A percentile compares a stretch with the other conserved stretches of the same genome.
phyloP scores from a whole-genome alignment of 306 rosid species.

The Cucurbita moschata region DNA sequence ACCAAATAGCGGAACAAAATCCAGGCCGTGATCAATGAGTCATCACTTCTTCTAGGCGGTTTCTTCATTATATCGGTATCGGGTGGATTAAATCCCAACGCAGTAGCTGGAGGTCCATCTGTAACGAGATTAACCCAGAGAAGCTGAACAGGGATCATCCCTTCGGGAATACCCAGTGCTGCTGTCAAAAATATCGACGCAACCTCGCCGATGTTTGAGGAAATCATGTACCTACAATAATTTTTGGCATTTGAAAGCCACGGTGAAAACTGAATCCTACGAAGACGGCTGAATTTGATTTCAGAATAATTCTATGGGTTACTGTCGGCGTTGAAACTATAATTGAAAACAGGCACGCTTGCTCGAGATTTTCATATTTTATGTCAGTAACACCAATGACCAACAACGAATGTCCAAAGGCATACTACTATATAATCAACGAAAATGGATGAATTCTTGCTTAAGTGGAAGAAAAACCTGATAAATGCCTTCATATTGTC shows the following conservation, averaged over 20 bases:
- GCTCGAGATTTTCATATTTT: background rate
- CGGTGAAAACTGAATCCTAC: background rate
- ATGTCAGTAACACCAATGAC: background rate
- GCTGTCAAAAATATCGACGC: constrained; percentile 80
- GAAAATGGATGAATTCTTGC: background rate
- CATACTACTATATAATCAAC: background rate
- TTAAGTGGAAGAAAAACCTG: constrained; percentile 30
- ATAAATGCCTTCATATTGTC: constrained; percentile 90
- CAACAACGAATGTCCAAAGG: background rate
- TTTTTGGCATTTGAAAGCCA: background rate
- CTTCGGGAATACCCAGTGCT: constrained; percentile 92
- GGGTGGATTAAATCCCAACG: constrained; percentile 91
- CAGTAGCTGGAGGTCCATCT: constrained; percentile 98
- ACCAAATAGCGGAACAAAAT: constrained; percentile 91
- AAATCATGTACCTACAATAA: constrained; percentile 60
- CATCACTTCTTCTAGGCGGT: constrained; percentile 71
- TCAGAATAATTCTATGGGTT: background rate
- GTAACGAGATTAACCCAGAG: constrained; percentile 98
- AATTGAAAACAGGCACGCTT: background rate
- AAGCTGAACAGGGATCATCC: constrained; percentile 94
- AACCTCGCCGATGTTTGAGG: constrained; percentile 83
- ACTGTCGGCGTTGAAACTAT: background rate
- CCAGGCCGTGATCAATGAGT: constrained; percentile 74
- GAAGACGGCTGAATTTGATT: background rate
- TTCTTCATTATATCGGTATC: constrained; percentile 83